Conservation (phyloP, 2,329 filamentous ascomycete genomes). For the Neonectria magnoliae region DNA sequence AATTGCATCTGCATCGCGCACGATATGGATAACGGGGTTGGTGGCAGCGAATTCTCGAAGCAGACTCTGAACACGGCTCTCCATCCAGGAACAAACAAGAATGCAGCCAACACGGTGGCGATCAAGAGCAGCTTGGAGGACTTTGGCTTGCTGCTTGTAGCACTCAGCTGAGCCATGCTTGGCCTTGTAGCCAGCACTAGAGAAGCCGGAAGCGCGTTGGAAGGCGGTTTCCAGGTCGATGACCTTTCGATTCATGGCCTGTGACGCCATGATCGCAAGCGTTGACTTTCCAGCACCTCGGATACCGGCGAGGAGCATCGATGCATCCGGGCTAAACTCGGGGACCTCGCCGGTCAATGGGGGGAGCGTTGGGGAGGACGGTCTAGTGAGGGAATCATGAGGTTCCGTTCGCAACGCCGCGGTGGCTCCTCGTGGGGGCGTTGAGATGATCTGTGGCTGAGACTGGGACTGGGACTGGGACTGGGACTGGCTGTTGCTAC, state of each 20-base stretch:
- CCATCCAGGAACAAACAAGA: slow-evolving; percentile 78
- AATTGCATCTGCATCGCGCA: slow-evolving; percentile 72
- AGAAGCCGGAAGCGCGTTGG: slow-evolving; percentile 69
- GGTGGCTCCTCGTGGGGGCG: slow-evolving; percentile 5
- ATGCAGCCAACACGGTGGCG: slow-evolving; percentile 70
- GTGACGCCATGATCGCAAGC: slow-evolving; percentile 78
- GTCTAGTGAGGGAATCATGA: slow-evolving; percentile 39
- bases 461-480: slow-evolving; percentile 27
- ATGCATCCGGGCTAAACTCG: slow-evolving; percentile 69
- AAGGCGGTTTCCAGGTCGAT: slow-evolving; percentile 77
- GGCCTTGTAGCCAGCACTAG: slow-evolving; percentile 71
- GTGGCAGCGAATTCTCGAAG: slow-evolving; percentile 70
- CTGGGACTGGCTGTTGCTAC: slow-evolving; percentile 29
- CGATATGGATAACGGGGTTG: slow-evolving; percentile 77
- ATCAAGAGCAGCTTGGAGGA: slow-evolving; percentile 68
- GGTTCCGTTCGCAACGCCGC: slow-evolving; percentile 28
- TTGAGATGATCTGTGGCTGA: slow-evolving; percentile 16
- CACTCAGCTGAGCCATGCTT: slow-evolving; percentile 70
- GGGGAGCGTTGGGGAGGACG: slow-evolving; percentile 39
- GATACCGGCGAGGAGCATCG: slow-evolving; percentile 77
- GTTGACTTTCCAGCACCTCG: slow-evolving; percentile 81
- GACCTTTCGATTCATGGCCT: slow-evolving; percentile 73
- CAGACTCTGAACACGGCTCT: slow-evolving; percentile 68
- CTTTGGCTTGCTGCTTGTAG: slow-evolving; percentile 68
- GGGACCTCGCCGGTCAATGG: slow-evolving; percentile 43